phyloP scores from a whole-genome alignment of 2,329 filamentous ascomycete genomes.

The Xylariales sp. region DNA sequence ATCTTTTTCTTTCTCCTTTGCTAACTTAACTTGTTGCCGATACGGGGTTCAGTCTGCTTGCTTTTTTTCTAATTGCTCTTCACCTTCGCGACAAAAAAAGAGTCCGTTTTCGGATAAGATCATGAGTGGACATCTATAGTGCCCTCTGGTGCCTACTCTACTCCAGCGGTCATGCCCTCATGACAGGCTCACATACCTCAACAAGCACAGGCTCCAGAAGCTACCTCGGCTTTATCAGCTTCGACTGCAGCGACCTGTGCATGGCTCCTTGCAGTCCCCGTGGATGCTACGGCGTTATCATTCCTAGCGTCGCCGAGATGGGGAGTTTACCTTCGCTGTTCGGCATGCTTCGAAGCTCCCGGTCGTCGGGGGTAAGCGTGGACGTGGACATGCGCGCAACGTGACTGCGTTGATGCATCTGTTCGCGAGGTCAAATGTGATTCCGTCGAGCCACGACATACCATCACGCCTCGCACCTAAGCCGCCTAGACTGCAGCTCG shows the following conservation, averaged over 20 bases:
- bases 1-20: not conserved
- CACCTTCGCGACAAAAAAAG: too few relatives aligned
- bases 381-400: constrained; percentile 6
- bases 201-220: not conserved
- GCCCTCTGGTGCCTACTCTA: not conserved
- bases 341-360: not conserved
- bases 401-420: constrained; percentile 8
- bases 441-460: constrained; percentile 9
- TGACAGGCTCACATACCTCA: not conserved
- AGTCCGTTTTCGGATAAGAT: not conserved
- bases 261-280: not conserved
- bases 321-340: not conserved
- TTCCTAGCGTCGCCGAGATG: constrained; percentile 1
- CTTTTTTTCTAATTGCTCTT: not conserved
- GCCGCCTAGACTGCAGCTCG: not conserved
- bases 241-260: not conserved
- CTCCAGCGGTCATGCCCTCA: not conserved
- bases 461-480: not conserved
- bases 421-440: not conserved
- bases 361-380: not conserved
- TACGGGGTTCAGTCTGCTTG: not conserved
- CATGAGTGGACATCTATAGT: not conserved
- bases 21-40: not conserved
- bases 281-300: constrained; percentile 1
- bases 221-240: constrained; percentile 9